Evolutionary conservation across 495 filamentous ascomycete species (phyloP), one percentile per base, ranked within the genome.

Genomic region (Xylaria bambusicola): DNA sequence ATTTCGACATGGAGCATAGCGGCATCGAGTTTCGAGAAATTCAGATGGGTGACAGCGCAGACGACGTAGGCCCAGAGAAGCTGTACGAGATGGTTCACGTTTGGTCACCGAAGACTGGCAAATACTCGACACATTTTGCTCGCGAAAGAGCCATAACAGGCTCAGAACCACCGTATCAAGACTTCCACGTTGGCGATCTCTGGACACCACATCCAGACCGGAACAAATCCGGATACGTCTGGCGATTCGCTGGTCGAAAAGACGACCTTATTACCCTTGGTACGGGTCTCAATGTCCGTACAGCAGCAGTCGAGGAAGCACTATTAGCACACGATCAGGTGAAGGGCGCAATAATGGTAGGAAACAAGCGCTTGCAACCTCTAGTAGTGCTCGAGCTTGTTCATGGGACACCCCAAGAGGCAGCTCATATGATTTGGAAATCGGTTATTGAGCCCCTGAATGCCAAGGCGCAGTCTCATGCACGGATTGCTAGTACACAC

Each of bases 121-220:
- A 15, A 15, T 52, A 41, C 12, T 52, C 50, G 10, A 15, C 29
- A 2, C 26, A 41, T 38, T 52, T 45, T 13, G 23, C 50, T n/a
- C 35, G 35, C 21, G 50, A 38, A 21, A 41, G 13, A 6, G 20
- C 35, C 4, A 38, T 17, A 24, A 8, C 18, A 6, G 8, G 23
- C 18, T 38, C 35, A 6, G 35, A 6, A 9, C 50, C 50, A 10
- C 50, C 50, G 5, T 52, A 52, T 21, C 21, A 20, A 5, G 50
- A 52, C 5, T 24, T 26, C 21, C 50, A 26, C 6, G 23, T 52
- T 38, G 35, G 50, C 23, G 50, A 52, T 17, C 50, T 52, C 21
- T 52, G 50, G 50, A 52, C 20, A 2, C 50, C 50, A 24, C 50
- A 52, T n/a, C 50, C 50, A 15, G 50, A 52, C n/a, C 50, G 35